These are phyloP conservation scores for Straminergon stramineum DNA, from an alignment of 225 moss, liverwort and hornwort genomes.

Conservation along the genomic window DNA sequence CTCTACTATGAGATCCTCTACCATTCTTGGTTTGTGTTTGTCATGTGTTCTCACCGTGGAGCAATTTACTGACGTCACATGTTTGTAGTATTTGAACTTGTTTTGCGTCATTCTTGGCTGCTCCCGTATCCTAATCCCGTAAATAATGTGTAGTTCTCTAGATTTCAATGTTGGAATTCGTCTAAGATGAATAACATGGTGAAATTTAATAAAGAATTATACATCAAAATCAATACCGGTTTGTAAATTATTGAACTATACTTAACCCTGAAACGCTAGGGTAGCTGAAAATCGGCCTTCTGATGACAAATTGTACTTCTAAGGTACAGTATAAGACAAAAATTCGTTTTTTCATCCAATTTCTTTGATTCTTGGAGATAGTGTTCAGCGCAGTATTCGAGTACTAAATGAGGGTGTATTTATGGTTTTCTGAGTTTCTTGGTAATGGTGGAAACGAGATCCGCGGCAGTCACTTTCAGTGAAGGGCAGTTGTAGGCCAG, in stretches of 20 bases:
- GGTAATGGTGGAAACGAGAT: background rate
- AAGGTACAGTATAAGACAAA: background rate
- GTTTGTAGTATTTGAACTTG: background rate
- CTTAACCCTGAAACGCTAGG: rapidly evolving
- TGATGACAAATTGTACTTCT: background rate
- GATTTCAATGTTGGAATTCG: background rate
- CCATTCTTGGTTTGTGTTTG: too few relatives aligned
- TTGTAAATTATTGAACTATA: background rate
- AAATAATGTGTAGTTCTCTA: too few relatives aligned
- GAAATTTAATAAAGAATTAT: too few relatives aligned
- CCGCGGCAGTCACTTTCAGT: background rate
- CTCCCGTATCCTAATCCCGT: background rate
- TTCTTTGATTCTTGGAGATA: background rate
- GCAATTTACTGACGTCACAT: rapidly evolving
- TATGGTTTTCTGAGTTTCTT: background rate
- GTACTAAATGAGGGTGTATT: background rate
- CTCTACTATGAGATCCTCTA: background rate
- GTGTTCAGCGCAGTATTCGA: background rate
- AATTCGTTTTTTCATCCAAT: background rate
- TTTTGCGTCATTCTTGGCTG: background rate
- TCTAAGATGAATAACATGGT: background rate
- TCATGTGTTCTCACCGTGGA: too few relatives aligned
- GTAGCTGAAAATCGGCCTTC: background rate
- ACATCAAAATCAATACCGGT: too few relatives aligned
- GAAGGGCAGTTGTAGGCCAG: background rate